A percentile compares a stretch with the other conserved stretches of the same genome.
phyloP scores from a whole-genome alignment of 2,329 filamentous ascomycete species.

The Xylariaceae sp. region DNA sequence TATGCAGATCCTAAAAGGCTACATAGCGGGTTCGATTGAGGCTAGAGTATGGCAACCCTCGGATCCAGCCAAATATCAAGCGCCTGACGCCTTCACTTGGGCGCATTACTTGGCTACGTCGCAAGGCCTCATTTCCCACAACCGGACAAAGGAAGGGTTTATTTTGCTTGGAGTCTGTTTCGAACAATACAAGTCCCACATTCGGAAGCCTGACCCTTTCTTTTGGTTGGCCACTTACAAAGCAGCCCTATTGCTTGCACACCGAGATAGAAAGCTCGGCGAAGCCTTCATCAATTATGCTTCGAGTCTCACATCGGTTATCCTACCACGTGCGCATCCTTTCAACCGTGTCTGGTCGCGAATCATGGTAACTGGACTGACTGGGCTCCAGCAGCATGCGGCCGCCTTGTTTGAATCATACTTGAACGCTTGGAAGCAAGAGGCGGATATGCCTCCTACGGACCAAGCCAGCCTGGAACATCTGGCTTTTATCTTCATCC shows the following conservation, averaged over 20 bases:
- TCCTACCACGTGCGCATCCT: constrained; percentile 35
- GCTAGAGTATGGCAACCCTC: constrained; percentile 34
- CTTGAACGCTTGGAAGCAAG: constrained; percentile 33
- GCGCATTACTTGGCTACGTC: constrained; percentile 39
- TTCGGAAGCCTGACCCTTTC: constrained; percentile 37
- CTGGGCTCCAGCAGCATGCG: constrained; percentile 34
- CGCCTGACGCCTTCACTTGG: constrained; percentile 39
- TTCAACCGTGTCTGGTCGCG: constrained; percentile 39
- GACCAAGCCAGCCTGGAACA: constrained; percentile 33
- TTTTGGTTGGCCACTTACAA: constrained; percentile 41
- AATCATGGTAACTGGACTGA: constrained; percentile 34
- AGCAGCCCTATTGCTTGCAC: constrained; percentile 37
- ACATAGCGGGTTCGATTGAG: constrained; percentile 34
- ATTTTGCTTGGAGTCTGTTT: constrained; percentile 36
- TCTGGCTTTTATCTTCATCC: constrained; percentile 38
- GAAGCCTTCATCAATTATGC: constrained; percentile 37
- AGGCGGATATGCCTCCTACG: constrained; percentile 28
- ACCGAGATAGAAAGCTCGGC: constrained; percentile 31
- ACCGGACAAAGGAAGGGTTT: constrained; percentile 37
- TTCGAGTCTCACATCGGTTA: constrained; percentile 32
- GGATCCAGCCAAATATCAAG: constrained; percentile 27
- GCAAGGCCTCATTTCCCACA: constrained; percentile 38
- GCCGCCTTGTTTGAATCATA: constrained; percentile 37
- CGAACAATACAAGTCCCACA: constrained; percentile 37
- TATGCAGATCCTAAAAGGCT: constrained; percentile 38